Conservation (phyloP, 345 rosid genomes). For the Punica granatum region DNA sequence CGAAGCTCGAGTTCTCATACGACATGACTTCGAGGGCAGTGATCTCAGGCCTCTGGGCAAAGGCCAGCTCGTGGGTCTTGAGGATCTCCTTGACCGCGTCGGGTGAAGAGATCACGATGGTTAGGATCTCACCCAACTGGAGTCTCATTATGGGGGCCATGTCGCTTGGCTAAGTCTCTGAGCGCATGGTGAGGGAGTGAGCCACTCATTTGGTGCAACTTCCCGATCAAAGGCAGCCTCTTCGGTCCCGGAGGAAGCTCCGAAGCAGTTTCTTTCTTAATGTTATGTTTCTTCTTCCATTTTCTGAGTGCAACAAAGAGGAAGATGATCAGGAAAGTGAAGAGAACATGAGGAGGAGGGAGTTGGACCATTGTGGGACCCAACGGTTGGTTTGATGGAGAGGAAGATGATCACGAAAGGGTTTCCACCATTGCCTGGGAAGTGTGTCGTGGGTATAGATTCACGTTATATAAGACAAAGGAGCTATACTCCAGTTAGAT, state of each 20-base stretch:
- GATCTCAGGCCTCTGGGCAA: conserved; percentile 24
- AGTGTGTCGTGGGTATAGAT: too few species aligned
- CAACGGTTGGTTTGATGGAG: too few species aligned
- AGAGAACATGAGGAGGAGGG: conserved; percentile 7
- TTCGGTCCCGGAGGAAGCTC: conserved; percentile 23
- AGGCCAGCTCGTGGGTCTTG: conserved; percentile 26
- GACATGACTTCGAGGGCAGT: conserved; percentile 9
- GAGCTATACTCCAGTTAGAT: too few species aligned
- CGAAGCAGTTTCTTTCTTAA: not conserved
- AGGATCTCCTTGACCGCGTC: conserved; percentile 22
- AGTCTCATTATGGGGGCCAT: conserved; percentile 33
- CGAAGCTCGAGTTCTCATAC: conserved; percentile 21
- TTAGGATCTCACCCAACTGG: conserved; percentile 24
- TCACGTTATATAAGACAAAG: too few species aligned
- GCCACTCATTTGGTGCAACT: conserved; percentile 22
- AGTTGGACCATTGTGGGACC: not conserved
- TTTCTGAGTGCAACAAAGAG: not conserved
- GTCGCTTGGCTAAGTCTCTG: conserved; percentile 13
- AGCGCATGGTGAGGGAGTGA: conserved; percentile 26
- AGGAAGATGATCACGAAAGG: too few species aligned
- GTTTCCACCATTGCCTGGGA: too few species aligned
- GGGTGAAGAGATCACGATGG: conserved; percentile 21
- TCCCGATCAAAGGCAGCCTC: conserved; percentile 25
- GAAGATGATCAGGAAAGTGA: conserved; percentile 9
- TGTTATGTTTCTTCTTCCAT: not conserved